phyloP scores from a whole-genome alignment of 805 yeast genomes.

The Myxozyma kluyveri region DNA sequence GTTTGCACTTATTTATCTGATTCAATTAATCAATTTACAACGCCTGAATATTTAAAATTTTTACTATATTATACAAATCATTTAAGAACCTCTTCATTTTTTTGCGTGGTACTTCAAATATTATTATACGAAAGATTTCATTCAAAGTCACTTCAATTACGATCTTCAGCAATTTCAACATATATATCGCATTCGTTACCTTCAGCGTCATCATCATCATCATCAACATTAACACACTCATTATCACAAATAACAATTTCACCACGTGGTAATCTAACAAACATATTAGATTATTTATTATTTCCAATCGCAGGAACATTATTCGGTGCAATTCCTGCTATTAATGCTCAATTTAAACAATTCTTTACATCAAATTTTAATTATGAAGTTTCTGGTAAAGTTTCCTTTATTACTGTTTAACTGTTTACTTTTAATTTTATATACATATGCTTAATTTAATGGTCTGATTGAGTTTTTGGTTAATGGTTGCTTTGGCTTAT shows the following conservation, averaged over 20 bases:
- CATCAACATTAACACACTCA: not conserved
- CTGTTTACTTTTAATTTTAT: not conserved
- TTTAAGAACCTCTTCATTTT: constrained; percentile 22
- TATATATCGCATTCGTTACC: no score
- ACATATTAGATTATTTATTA: constrained; percentile 23
- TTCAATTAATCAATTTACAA: constrained; percentile 5
- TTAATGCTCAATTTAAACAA: constrained; percentile 28
- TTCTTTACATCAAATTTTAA: constrained; percentile 22
- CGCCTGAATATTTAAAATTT: not conserved
- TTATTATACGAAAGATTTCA: constrained; percentile 27
- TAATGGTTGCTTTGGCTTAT: no score
- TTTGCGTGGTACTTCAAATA: constrained; percentile 24
- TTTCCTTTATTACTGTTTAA: not conserved
- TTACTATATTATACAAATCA: constrained; percentile 13
- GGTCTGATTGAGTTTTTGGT: not conserved
- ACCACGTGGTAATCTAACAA: constrained; percentile 1
- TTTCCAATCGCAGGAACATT: constrained; percentile 31
- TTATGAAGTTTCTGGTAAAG: constrained; percentile 26
- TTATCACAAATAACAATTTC: constrained; percentile 2
- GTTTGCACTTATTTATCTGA: no score
- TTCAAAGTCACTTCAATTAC: constrained; percentile 12
- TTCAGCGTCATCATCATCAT: not conserved
- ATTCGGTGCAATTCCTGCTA: constrained; percentile 30
- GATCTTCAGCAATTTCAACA: not conserved
- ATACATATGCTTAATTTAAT: not conserved